Percentiles rank a stretch among this genome's conserved stretches.
Conservation (phyloP, 495 filamentous ascomycete genomes). For the Copromyces sp. region DNA sequence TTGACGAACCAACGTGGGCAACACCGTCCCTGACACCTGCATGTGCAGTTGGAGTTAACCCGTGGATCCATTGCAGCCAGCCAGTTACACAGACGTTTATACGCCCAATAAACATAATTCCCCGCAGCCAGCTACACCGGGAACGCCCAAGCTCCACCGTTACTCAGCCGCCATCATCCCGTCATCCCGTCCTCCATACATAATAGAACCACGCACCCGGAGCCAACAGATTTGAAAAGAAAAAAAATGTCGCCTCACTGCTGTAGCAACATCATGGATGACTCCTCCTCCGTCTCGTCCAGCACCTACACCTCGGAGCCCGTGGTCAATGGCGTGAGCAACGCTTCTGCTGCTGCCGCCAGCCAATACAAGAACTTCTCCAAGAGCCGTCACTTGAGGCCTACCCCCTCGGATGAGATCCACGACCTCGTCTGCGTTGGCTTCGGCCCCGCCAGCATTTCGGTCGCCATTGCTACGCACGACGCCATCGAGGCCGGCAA, state of each 20-base stretch:
- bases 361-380: constrained; percentile 6
- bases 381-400: constrained; percentile 15
- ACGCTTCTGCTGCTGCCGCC: not conserved
- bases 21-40: not conserved
- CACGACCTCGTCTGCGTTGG: constrained; percentile 85
- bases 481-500: constrained; percentile 46
- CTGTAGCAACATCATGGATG: constrained; percentile 9
- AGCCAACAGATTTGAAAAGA: not conserved
- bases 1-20: not conserved
- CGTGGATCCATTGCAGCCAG: not conserved
- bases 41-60: not conserved
- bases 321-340: not conserved
- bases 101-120: not conserved
- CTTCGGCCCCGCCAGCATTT: constrained; percentile 86
- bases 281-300: not conserved
- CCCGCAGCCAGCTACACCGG: not conserved
- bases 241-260: constrained; percentile 20
- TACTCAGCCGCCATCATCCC: not conserved
- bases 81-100: not conserved
- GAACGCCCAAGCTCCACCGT: not conserved
- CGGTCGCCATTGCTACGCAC: constrained; percentile 84
- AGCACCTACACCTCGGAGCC: constrained; percentile 7
- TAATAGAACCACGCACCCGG: not conserved
- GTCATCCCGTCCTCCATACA: not conserved
- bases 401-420: constrained; percentile 35